phyloP scores from a whole-genome alignment of 2,329 filamentous ascomycete species.

The Fusarium duplospermum region DNA sequence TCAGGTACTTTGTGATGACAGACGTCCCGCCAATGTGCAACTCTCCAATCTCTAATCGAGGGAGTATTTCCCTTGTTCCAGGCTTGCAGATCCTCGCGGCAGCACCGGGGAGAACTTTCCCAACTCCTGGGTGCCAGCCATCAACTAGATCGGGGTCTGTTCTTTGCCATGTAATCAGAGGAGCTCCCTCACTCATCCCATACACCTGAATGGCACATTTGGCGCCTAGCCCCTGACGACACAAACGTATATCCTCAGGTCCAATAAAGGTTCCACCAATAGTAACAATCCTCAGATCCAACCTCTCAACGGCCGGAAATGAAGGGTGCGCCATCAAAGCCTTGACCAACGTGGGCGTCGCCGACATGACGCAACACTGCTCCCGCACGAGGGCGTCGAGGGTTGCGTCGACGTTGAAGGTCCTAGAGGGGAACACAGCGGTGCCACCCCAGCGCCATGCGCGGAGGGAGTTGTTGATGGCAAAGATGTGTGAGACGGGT shows the following conservation, averaged over 20 bases:
- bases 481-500: slow-evolving; percentile 53
- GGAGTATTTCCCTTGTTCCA: slow-evolving; percentile 44
- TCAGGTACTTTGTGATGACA: slow-evolving; percentile 51
- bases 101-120: slow-evolving; percentile 54
- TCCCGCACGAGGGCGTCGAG: slow-evolving; percentile 47
- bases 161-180: slow-evolving; percentile 54
- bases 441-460: slow-evolving; percentile 51
- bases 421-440: slow-evolving; percentile 51
- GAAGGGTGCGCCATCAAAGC: slow-evolving; percentile 46
- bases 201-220: slow-evolving; percentile 52
- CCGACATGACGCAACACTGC: slow-evolving; percentile 53
- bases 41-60: slow-evolving; percentile 51
- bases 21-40: slow-evolving; percentile 53
- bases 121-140: slow-evolving; percentile 54
- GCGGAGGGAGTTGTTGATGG: slow-evolving; percentile 53
- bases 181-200: slow-evolving; percentile 60
- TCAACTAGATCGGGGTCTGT: slow-evolving; percentile 45
- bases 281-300: slow-evolving; percentile 49
- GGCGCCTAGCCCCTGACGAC: slow-evolving; percentile 48
- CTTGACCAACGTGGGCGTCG: slow-evolving; percentile 53
- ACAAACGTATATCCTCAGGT: slow-evolving; percentile 48
- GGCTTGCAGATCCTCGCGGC: slow-evolving; percentile 53
- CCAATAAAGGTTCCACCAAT: slow-evolving; percentile 50
- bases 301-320: slow-evolving; percentile 41
- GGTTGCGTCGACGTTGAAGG: slow-evolving; percentile 50